These are phyloP conservation scores for Citrullus amarus DNA, from an alignment of 306 rosid species.

Conservation along the genomic window DNA sequence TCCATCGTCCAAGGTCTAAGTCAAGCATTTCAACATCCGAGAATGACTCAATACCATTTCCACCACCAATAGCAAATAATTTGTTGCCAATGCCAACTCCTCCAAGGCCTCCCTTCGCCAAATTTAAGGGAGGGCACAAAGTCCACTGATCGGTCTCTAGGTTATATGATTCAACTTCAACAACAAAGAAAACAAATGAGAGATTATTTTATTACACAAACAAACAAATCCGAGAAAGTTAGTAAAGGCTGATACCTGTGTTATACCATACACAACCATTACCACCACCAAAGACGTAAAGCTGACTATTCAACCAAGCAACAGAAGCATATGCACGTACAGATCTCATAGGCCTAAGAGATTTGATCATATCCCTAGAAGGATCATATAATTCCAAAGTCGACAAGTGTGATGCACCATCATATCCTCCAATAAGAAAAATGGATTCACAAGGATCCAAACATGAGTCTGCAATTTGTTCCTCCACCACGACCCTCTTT, in stretches of 20 bases:
- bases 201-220: not conserved
- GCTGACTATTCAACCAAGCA: slow-evolving; percentile 31
- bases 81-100: slow-evolving; percentile 31
- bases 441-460: slow-evolving; percentile 49
- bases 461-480: slow-evolving; percentile 16
- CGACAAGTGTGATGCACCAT: slow-evolving; percentile 46
- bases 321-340: slow-evolving; percentile 33
- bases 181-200: slow-evolving; percentile 6
- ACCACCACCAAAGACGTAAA: slow-evolving; percentile 40
- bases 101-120: slow-evolving; percentile 59
- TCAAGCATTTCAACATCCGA: slow-evolving; percentile 55
- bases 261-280: slow-evolving; percentile 32
- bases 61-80: slow-evolving; percentile 40
- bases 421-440: slow-evolving; percentile 57
- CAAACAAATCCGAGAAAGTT: slow-evolving; percentile 7
- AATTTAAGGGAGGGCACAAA: slow-evolving; percentile 44
- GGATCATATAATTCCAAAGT: slow-evolving; percentile 46
- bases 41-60: slow-evolving; percentile 28
- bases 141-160: slow-evolving; percentile 48
- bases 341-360: slow-evolving; percentile 27
- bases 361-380: slow-evolving; percentile 29
- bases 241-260: slow-evolving; percentile 26
- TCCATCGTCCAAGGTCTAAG: slow-evolving; percentile 55
- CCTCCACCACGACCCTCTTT: slow-evolving; percentile 17
- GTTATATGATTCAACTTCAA: slow-evolving; percentile 66